Base-by-base conservation (phyloP, 1,139 yeast genomes). In the Trichomonascaceae sp. region DNA sequence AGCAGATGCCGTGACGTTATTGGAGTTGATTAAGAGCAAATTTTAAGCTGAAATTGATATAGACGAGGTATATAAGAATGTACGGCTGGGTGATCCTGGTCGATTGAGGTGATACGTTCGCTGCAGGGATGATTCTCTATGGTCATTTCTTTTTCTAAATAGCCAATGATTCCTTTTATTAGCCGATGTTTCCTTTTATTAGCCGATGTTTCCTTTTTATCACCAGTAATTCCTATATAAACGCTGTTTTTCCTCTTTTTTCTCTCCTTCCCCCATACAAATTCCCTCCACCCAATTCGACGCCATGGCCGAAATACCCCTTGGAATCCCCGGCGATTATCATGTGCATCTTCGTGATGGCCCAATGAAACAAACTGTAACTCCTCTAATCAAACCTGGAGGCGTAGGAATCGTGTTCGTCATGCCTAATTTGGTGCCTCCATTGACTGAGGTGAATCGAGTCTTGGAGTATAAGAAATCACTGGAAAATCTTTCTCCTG, bases 291-390 rank as follows among this genome's bases (percentile, higher is more conserved):
- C n/a, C 46, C 46, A n/a, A 5, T 13, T 22, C 20, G n/a, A 10
- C 24, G 4, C 27, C 27, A 44, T 27, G 46, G 5, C 46, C 20
- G 6, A 9, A 61, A 75, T 83, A 49, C 79, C 84, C 55, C 75
- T 91, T 46, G 97, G 96, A 6, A 73, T 81, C 54, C 88, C 97
- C 12, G 97, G 96, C 20, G 99, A 93, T 68, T 84, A 89, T 81
- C 99, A 93, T 66, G 98, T 93, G 51, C 99, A 93, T 68, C 80
- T 95, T 39, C 86, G 99, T 64, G 96, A 91, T 58, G 97, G 96
- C 1, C 77, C 78, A 15, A 89, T 95, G 96, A 89, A 89, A 86
- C 85, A 88, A 62, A 78, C 88, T 38, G 89, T 91, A 41, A 81
- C 97, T 0, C 99, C 99, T 9, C 86, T 96, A 0, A 87, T 93